phyloP scores from a whole-genome alignment of 306 rosid genomes.

The Cucurbita pepo region DNA sequence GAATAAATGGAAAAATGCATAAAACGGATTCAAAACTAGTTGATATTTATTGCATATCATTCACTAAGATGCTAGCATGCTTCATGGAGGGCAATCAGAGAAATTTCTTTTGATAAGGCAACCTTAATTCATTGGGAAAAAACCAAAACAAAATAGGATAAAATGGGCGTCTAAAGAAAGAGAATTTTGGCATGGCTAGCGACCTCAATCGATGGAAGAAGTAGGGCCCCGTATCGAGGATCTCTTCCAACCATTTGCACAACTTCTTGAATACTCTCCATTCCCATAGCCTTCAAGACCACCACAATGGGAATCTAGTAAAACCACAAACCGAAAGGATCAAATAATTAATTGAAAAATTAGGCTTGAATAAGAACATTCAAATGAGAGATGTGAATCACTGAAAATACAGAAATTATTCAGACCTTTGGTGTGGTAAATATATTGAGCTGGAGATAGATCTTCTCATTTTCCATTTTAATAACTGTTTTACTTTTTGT shows the following conservation, averaged over 20 bases:
- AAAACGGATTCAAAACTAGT: background rate
- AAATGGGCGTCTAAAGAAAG: background rate
- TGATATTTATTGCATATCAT: background rate
- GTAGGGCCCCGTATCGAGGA: slow-evolving; percentile 57
- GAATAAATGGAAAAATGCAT: too few relatives aligned
- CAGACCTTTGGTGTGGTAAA: slow-evolving; percentile 51
- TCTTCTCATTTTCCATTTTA: slow-evolving; percentile 58
- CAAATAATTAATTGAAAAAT: background rate
- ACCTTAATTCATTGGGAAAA: background rate
- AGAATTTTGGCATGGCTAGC: background rate
- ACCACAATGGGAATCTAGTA: slow-evolving; percentile 60
- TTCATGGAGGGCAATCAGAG: background rate
- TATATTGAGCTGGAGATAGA: slow-evolving; percentile 49
- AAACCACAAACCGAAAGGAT: background rate
- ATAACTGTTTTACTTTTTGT: slow-evolving; percentile 59
- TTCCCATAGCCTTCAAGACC: slow-evolving; percentile 91
- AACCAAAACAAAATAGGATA: background rate
- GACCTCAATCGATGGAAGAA: slow-evolving; percentile 82
- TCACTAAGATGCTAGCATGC: background rate
- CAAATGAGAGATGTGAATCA: background rate
- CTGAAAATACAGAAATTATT: background rate
- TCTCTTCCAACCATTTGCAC: slow-evolving; percentile 86
- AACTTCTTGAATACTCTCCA: slow-evolving; percentile 82
- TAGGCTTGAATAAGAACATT: background rate
- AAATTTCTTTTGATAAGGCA: background rate